phyloP scores from a whole-genome alignment of 1,139 yeast genomes.

The Ogataea hybrid region DNA sequence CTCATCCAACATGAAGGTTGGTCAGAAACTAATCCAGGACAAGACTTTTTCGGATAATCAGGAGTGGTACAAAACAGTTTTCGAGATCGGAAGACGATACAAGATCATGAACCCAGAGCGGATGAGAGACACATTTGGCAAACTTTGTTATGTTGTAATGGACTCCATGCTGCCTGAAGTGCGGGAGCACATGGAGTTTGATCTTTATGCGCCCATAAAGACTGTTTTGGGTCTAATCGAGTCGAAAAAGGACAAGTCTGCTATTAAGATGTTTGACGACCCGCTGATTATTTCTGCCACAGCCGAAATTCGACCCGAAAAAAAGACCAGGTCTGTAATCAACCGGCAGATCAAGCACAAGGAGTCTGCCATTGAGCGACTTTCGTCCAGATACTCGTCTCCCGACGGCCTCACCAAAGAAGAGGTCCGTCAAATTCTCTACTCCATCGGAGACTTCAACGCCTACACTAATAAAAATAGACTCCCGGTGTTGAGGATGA shows the following conservation, averaged over 20 bases:
- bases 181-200: constrained; percentile 65
- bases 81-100: constrained; percentile 74
- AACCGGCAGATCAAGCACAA: constrained; percentile 57
- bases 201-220: constrained; percentile 63
- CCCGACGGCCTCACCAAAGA: constrained; percentile 42
- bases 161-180: constrained; percentile 72
- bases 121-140: constrained; percentile 73
- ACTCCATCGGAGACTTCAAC: constrained; percentile 73
- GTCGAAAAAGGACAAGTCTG: constrained; percentile 36
- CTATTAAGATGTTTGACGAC: constrained; percentile 50
- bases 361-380: constrained; percentile 58
- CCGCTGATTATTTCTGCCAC: constrained; percentile 59
- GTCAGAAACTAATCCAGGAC: constrained; percentile 57
- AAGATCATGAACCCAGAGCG: constrained; percentile 78
- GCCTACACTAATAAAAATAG: constrained; percentile 68
- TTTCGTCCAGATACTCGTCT: constrained; percentile 45
- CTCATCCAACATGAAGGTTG: constrained; percentile 66
- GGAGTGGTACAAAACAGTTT: constrained; percentile 62
- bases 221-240: constrained; percentile 52
- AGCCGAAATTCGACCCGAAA: constrained; percentile 57
- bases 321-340: constrained; percentile 49
- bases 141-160: constrained; percentile 76
- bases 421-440: constrained; percentile 61
- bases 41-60: constrained; percentile 65
- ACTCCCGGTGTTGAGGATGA: constrained; percentile 59